Evolutionary conservation across 805 yeast species (phyloP).

Genomic region (Metschnikowia anglica): DNA sequence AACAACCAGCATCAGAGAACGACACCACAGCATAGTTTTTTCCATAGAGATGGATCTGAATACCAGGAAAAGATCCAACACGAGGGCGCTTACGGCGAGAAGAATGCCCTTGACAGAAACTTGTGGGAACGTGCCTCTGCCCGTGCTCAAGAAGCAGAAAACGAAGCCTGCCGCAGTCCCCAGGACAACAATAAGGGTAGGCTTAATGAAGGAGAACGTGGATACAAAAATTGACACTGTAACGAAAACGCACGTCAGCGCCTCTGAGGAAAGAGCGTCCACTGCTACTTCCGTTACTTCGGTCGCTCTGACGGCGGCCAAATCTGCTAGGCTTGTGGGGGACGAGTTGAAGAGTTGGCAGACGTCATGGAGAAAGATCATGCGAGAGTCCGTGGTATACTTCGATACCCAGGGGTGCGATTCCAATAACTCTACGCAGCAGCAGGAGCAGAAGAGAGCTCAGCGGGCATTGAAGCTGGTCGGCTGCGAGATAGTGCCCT

Average conservation of each 20-base stretch:
- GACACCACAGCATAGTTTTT: not conserved
- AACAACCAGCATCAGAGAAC: slow-evolving; percentile 1
- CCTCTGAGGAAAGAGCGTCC: slow-evolving; percentile 5
- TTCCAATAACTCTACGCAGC: slow-evolving; percentile 34
- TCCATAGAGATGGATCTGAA: slow-evolving; percentile 3
- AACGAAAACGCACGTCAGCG: not conserved
- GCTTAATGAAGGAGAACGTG: slow-evolving; percentile 4
- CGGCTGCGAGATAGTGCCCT: slow-evolving; percentile 46
- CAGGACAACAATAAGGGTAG: slow-evolving; percentile 1
- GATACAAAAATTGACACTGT: slow-evolving; percentile 1
- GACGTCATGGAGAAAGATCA: slow-evolving; percentile 59
- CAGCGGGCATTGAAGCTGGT: slow-evolving; percentile 45
- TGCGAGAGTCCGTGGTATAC: slow-evolving; percentile 58
- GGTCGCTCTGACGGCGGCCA: slow-evolving; percentile 12
- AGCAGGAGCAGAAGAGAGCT: slow-evolving; percentile 43
- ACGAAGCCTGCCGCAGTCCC: slow-evolving; percentile 8
- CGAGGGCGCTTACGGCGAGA: slow-evolving; percentile 1
- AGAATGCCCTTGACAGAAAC: slow-evolving; percentile 43
- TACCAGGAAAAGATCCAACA: slow-evolving; percentile 9
- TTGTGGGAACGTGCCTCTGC: slow-evolving; percentile 40
- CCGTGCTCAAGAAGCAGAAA: slow-evolving; percentile 33
- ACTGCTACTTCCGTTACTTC: slow-evolving; percentile 10
- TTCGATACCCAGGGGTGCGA: slow-evolving; percentile 55
- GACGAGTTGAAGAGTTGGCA: slow-evolving; percentile 60
- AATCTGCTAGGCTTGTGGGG: slow-evolving; percentile 39